Evolutionary conservation across 805 yeast genomes (phyloP), one percentile per base, ranked within the genome.

Genomic region (Yamadazyma kitorensis): DNA sequence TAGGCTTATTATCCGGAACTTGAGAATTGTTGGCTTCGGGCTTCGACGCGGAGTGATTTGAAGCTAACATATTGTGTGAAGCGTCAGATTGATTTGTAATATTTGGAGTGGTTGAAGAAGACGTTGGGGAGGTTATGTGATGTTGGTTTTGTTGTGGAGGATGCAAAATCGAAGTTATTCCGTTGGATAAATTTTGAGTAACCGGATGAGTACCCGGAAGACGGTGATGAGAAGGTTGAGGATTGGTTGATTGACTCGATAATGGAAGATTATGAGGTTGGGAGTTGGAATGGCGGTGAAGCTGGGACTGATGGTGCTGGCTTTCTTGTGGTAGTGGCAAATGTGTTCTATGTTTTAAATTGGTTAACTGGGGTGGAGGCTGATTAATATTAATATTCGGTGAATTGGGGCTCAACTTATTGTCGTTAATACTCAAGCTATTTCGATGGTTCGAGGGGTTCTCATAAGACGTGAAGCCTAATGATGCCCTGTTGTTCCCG

Each of bases 321-420:
- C 34, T 33, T 22, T 36, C 44, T 25, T 40, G 44, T 12, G 44
- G 44, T 22, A 40, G 23, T 3, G 44, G 44, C 13, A 40, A 27
- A 13, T 33, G 37, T 6, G 32, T 32, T 26, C 44, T 28, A 14
- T 36, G 37, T 15, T 40, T 40, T 12, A 39, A 13, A 31, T 32
- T 34, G 2, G 29, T 8, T 20, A 33, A 6, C 28, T 25, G 28
- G 6, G 31, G 22, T 7, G 31, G 17, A 20, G 32, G n/a, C n/a
- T n/a, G n/a, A n/a, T n/a, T n/a, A n/a, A n/a, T n/a, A n/a, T n/a
- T n/a, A n/a, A n/a, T n/a, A n/a, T n/a, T n/a, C n/a, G n/a, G n/a
- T n/a, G n/a, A n/a, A n/a, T n/a, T n/a, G n/a, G n/a, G n/a, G n/a
- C n/a, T n/a, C n/a, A n/a, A n/a, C n/a, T n/a, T n/a, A n/a, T n/a